Base-by-base conservation (phyloP, 176 grass and related monocot genomes). In the Aegilops bicornis region DNA sequence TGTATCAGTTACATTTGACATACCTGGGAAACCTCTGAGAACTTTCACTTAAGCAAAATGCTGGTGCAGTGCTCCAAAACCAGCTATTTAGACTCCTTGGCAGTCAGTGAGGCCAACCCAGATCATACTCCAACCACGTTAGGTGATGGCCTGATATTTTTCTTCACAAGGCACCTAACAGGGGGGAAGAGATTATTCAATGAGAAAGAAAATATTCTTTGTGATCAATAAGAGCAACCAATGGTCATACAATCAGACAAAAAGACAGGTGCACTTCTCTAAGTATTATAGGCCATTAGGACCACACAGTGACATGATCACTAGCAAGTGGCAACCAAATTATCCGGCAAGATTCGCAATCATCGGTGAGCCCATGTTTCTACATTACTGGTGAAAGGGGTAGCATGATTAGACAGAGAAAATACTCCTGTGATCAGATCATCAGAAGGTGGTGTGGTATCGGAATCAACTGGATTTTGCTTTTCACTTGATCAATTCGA, bases 321-420 rank as follows among this genome's bases (percentile, higher is more conserved):
- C 11, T 77, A 32, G 22, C 70, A 69, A 54, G 40, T 23, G 40
- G 32, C 20, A 1, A 82, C 13, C 54, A 84, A 45, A 87, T 56
- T 48, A 43, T 33, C 42, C 19, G 45, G 56, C 48, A 84, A 76
- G 66, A 75, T 48, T 69, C 80, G 17, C 50, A 68, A 84, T n/a
- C 23, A 75, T 4, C 59, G 72, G 24, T 12, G 20, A 82, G n/a
- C 30, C 35, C 37, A 39, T 59, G 67, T 36, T 68, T 79, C 32
- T 73, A 73, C 27, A 79, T 24, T 35, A 50, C 27, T 80, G 63
- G 24, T 66, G 73, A 65, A 71, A 58, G 54, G 73, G 50, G 25
- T 43, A 22, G 19, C 76, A 23, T 50, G 80, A 79, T 65, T 23
- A 13, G 74, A 79, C 88, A 87, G 87, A n/a, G 29, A 35, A 32